Evolutionary conservation across 2,329 filamentous ascomycete species (phyloP), one percentile per base, ranked within the genome.

Genomic region (Chaetomium sp.): DNA sequence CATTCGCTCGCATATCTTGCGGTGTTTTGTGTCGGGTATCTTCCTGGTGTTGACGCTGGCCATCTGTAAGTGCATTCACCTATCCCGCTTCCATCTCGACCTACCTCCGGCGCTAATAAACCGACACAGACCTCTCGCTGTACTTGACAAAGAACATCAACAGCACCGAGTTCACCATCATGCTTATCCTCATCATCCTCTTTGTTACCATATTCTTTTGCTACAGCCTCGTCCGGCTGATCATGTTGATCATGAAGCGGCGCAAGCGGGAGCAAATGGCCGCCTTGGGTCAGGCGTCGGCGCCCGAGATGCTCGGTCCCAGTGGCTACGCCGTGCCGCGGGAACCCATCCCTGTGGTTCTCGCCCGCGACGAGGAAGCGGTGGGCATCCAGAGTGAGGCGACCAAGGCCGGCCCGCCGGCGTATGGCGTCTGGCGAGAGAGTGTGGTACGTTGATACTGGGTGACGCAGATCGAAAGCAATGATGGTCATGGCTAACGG

Each of bases 361-460:
- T 92, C 46, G 83, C 84, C 2, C 79, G 82, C 42, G 89, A 94
- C 65, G 87, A 91, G 65, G 88, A 91, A 65, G 79, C 81, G 14
- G 79, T 74, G 1, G 80, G 79, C 3, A 69, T 77, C 52, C 77
- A 81, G 55, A 79, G 76, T 50, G 79, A 82, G 56, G 72, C 79
- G 0, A 72, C 74, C 43, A 84, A 84, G 63, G 61, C 78, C 19
- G 82, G 84, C 7, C 91, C 91, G 4, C 91, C 91, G 0, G 89
- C 89, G 2, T 96, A 96, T 67, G 91, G 91, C 0, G 74, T 90
- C 1, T 95, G 89, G 88, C 79, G 89, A 52, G 85, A 86, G 69
- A 92, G 87, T 65, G 88, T 94, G 71, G 86, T 89, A 79, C 70
- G 85, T 83, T 14, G 14, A 32, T 40, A 8, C 45, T n/a, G 19